These are phyloP conservation scores for Malus sieversii DNA, from an alignment of 306 rosid species.

Conservation along the genomic window DNA sequence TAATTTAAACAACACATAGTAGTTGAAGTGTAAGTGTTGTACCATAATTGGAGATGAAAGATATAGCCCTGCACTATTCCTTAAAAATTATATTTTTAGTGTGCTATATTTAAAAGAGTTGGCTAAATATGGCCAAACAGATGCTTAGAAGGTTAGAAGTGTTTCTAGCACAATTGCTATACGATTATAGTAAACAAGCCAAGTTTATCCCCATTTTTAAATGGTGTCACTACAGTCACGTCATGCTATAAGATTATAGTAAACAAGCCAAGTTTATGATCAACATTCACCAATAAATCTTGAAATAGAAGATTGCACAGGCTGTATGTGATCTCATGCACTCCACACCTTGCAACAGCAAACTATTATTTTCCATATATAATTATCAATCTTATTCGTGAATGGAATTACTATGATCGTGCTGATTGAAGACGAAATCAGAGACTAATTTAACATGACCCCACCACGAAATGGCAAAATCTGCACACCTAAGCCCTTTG, in stretches of 20 bases:
- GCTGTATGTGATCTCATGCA: neutral
- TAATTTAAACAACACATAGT: too few species aligned
- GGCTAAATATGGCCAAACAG: too few species aligned
- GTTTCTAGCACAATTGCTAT: neutral
- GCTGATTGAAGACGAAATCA: neutral
- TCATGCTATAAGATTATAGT: neutral
- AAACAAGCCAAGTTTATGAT: neutral
- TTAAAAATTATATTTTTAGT: too few species aligned
- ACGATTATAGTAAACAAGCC: too few species aligned
- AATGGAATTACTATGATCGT: neutral
- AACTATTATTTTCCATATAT: neutral
- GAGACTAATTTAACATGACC: neutral
- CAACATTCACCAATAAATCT: neutral
- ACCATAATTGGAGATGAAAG: too few species aligned
- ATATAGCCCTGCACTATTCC: too few species aligned
- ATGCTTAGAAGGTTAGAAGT: neutral
- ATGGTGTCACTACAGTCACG: neutral
- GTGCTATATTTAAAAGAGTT: too few species aligned
- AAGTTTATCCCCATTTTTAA: neutral
- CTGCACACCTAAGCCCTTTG: neutral
- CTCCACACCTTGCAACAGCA: neutral
- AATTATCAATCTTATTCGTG: neutral
- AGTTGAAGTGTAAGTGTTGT: too few species aligned
- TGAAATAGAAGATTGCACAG: constrained; percentile 2
- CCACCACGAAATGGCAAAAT: neutral